Percentiles rank a stretch among this genome's conserved stretches.
Evolutionary conservation across 2,329 filamentous ascomycete species (phyloP).

Genomic region (Beauveria asiatica): DNA sequence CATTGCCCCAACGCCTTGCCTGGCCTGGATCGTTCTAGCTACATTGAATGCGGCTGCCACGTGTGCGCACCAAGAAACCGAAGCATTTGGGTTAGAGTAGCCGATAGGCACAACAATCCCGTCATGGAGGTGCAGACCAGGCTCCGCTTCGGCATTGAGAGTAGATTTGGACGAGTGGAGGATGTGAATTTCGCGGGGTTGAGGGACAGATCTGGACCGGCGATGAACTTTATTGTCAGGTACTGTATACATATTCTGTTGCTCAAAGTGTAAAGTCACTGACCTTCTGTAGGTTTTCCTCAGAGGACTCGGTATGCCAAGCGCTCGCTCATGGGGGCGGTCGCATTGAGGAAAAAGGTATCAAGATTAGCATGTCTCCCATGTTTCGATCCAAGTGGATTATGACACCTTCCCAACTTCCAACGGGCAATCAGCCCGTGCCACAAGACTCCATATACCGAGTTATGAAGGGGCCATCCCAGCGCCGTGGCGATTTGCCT

Average conservation of each 20-base stretch:
- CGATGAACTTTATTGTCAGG: conserved; percentile 21
- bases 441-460: not conserved
- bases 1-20: not conserved
- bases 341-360: conserved; percentile 18
- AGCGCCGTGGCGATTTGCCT: conserved; percentile 2
- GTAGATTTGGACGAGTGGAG: conserved; percentile 23
- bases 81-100: conserved; percentile 22
- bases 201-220: too few relatives aligned
- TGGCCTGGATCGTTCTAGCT: conserved; percentile 10
- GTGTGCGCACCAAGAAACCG: conserved; percentile 23
- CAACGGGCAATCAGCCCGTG: not conserved
- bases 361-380: conserved; percentile 21
- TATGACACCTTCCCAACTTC: conserved; percentile 2
- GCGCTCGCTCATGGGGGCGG: conserved; percentile 19
- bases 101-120: conserved; percentile 14
- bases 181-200: conserved; percentile 16
- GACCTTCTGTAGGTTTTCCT: conserved; percentile 15
- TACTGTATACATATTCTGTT: conserved; percentile 10
- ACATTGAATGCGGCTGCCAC: conserved; percentile 23
- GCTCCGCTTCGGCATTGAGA: conserved; percentile 22
- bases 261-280: too few relatives aligned
- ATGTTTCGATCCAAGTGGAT: conserved; percentile 26
- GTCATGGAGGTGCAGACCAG: conserved; percentile 19
- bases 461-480: not conserved
- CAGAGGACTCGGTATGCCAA: conserved; percentile 2